Conservation (phyloP, 257 asterid species). For the Striga asiatica region DNA sequence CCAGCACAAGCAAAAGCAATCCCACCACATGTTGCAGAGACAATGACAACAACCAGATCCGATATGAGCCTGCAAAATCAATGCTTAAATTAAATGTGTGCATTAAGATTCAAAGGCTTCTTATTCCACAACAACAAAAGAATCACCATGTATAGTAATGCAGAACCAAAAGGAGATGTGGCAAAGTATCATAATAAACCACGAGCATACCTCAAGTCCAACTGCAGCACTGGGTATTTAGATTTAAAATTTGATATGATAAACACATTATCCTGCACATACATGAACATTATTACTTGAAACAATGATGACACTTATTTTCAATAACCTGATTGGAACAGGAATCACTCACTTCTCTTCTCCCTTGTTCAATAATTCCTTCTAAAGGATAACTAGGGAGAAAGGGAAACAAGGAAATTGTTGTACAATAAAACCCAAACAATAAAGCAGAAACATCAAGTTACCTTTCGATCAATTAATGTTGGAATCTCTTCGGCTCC, state of each 20-base stretch:
- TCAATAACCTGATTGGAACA: not conserved
- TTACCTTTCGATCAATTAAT: slow-evolving; percentile 89
- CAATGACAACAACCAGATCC: slow-evolving; percentile 93
- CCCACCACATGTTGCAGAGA: slow-evolving; percentile 98
- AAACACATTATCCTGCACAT: slow-evolving; percentile 66
- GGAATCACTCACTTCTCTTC: slow-evolving; percentile 14
- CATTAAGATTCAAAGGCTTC: not conserved
- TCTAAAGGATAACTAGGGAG: not conserved
- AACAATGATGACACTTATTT: not conserved
- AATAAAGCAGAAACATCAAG: not conserved
- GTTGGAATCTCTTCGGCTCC: slow-evolving; percentile 97
- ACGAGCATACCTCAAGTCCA: slow-evolving; percentile 59
- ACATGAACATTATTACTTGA: no score
- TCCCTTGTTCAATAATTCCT: not conserved
- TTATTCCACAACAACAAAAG: not conserved
- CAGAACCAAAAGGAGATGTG: no score
- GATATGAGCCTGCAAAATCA: slow-evolving; percentile 71
- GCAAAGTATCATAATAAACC: slow-evolving; percentile 5
- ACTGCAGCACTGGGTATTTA: slow-evolving; percentile 90
- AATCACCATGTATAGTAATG: no score
- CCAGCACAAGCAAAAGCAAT: slow-evolving; percentile 90
- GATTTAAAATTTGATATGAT: slow-evolving; percentile 94
- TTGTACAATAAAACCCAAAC: not conserved
- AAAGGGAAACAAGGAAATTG: not conserved
- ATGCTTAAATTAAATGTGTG: no score